Percentiles rank a stretch among this genome's conserved stretches.
These are phyloP conservation scores for Aspergillus viridinutans DNA, from an alignment of 2,329 filamentous ascomycete species.

Conservation along the genomic window DNA sequence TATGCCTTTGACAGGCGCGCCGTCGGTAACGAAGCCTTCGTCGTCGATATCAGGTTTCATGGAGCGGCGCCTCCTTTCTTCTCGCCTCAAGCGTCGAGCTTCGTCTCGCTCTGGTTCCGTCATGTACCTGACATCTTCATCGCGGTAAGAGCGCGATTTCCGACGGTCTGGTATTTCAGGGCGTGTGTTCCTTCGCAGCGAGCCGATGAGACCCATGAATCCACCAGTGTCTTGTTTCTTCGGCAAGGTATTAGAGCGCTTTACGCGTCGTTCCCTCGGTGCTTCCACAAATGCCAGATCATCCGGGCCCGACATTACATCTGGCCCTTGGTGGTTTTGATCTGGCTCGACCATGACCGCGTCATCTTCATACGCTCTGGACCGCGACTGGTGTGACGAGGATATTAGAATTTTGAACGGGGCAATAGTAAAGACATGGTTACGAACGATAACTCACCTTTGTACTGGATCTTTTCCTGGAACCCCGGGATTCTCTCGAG, in stretches of 20 bases:
- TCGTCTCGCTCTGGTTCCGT: slow-evolving; percentile 37
- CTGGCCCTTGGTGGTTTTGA: slow-evolving; percentile 42
- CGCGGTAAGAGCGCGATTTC: slow-evolving; percentile 35
- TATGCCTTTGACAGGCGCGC: slow-evolving; percentile 32
- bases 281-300: slow-evolving; percentile 51
- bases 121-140: slow-evolving; percentile 29
- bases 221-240: slow-evolving; percentile 55
- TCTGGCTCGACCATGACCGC: slow-evolving; percentile 52
- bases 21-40: slow-evolving; percentile 45
- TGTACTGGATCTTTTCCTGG: slow-evolving; percentile 35
- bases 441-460: slow-evolving; percentile 26
- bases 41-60: slow-evolving; percentile 47
- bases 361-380: slow-evolving; percentile 44
- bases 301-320: slow-evolving; percentile 45
- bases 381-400: slow-evolving; percentile 24
- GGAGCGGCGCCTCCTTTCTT: slow-evolving; percentile 37
- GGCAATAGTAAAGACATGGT: too few species aligned
- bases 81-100: slow-evolving; percentile 29
- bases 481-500: slow-evolving; percentile 29
- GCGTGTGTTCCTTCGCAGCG: slow-evolving; percentile 30
- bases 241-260: slow-evolving; percentile 58
- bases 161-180: slow-evolving; percentile 34
- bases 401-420: not conserved
- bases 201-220: slow-evolving; percentile 61
- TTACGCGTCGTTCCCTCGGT: slow-evolving; percentile 49